Conservation (phyloP, 2,329 filamentous ascomycete genomes). For the Fragosphaeria purpurea region DNA sequence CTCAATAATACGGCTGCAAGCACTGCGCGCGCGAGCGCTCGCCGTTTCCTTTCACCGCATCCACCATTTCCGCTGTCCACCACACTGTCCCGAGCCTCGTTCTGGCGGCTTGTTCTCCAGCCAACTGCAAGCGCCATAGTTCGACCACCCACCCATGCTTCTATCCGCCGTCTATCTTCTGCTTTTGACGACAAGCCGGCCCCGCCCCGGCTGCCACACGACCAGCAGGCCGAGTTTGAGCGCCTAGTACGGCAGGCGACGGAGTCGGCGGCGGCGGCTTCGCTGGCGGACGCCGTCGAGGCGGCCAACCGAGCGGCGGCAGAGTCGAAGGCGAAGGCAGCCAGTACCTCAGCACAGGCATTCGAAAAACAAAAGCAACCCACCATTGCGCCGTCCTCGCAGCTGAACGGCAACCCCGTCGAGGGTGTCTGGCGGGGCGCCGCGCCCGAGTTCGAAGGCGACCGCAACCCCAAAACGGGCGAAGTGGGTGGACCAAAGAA, state of each 20-base stretch:
- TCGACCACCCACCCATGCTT: too few species aligned
- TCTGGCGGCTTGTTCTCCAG: too few species aligned
- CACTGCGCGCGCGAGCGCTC: too few species aligned
- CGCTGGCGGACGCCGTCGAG: slow-evolving; percentile 8
- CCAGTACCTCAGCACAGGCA: background rate
- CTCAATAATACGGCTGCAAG: too few species aligned
- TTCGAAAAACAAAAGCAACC: background rate
- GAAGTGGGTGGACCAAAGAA: slow-evolving; percentile 97
- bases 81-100: too few species aligned
- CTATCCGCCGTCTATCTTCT: slow-evolving; percentile 15
- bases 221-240: slow-evolving; percentile 86
- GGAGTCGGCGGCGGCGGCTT: slow-evolving; percentile 22
- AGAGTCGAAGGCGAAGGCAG: background rate
- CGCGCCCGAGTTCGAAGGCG: slow-evolving; percentile 85
- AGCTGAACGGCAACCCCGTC: slow-evolving; percentile 11
- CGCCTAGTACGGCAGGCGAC: slow-evolving; percentile 60
- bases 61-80: too few species aligned
- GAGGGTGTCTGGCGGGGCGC: slow-evolving; percentile 64
- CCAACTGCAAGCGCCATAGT: too few species aligned
- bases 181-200: slow-evolving; percentile 48
- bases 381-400: slow-evolving; percentile 2
- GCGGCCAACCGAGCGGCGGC: slow-evolving; percentile 3
- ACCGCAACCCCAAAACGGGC: slow-evolving; percentile 84
- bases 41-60: too few species aligned
- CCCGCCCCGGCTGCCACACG: slow-evolving; percentile 77